Conservation (phyloP, 306 rosid species). For the Glycine soja region DNA sequence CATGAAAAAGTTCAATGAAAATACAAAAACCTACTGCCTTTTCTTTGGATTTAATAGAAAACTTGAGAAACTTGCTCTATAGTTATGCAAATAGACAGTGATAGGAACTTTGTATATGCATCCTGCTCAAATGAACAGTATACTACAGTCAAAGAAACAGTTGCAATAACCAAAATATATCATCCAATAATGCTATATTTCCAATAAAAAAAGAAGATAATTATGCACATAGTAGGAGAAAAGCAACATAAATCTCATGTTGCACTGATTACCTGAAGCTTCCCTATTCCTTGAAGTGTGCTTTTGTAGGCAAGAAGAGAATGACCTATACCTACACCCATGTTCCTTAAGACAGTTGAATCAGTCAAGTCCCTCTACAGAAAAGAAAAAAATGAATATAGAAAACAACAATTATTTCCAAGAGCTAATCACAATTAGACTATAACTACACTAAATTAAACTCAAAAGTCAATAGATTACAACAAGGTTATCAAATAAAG, state of each 20-base stretch:
- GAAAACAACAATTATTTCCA: conserved; percentile 12
- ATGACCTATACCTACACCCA: conserved; percentile 90
- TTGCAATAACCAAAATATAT: conserved; percentile 17
- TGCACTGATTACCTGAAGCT: conserved; percentile 76
- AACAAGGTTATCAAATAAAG: neutral
- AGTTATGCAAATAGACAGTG: conserved; percentile 30
- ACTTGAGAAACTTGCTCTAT: conserved; percentile 4
- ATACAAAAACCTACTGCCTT: conserved; percentile 6
- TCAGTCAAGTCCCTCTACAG: conserved; percentile 89
- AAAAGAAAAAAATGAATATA: conserved; percentile 1
- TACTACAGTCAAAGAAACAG: conserved; percentile 19
- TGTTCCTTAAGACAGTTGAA: conserved; percentile 90
- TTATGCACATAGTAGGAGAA: conserved; percentile 23
- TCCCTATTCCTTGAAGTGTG: conserved; percentile 80
- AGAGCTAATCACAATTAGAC: conserved; percentile 31
- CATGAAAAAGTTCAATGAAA: neutral
- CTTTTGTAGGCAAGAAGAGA: conserved; percentile 91
- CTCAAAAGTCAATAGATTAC: conserved; percentile 18
- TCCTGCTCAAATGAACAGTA: conserved; percentile 17
- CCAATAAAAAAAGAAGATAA: neutral
- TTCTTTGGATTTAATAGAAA: conserved; percentile 30
- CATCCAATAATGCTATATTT: conserved; percentile 16
- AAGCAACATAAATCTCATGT: neutral
- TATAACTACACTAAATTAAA: conserved; percentile 1
- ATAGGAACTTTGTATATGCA: conserved; percentile 25